phyloP scores from a whole-genome alignment of 495 filamentous ascomycete genomes.

The Neurospora terricola region DNA sequence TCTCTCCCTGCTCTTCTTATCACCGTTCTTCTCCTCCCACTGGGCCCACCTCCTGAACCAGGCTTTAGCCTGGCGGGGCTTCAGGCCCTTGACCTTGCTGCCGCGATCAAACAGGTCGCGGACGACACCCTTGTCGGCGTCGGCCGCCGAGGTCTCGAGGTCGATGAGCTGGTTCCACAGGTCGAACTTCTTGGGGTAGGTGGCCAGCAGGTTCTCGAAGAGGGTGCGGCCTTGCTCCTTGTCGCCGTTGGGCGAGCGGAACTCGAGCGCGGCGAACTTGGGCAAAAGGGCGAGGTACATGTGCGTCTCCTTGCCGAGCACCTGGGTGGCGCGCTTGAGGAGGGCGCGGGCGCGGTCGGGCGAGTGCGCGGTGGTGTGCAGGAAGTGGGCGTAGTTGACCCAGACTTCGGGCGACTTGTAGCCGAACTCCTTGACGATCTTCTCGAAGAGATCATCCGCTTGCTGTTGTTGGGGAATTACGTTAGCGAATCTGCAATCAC shows the following conservation, averaged over 20 bases:
- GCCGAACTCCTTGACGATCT: constrained; percentile 79
- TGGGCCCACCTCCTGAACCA: constrained; percentile 78
- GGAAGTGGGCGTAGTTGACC: constrained; percentile 91
- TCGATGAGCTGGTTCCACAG: constrained; percentile 88
- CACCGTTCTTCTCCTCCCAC: constrained; percentile 67
- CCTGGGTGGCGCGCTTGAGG: constrained; percentile 78
- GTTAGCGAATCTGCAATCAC: constrained; percentile 7
- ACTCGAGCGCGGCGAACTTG: constrained; percentile 87
- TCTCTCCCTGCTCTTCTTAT: constrained; percentile 58
- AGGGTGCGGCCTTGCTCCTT: constrained; percentile 88
- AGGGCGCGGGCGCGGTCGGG: constrained; percentile 67
- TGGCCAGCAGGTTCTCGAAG: constrained; percentile 76
- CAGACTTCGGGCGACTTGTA: constrained; percentile 67
- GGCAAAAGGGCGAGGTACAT: constrained; percentile 68
- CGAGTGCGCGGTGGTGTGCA: constrained; percentile 58
- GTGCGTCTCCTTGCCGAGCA: constrained; percentile 49
- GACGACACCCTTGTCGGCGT: constrained; percentile 48
- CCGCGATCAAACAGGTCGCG: constrained; percentile 77
- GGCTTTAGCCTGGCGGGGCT: constrained; percentile 62
- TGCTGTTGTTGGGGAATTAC: constrained; percentile 47
- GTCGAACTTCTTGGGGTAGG: constrained; percentile 80
- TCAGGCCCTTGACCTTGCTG: constrained; percentile 54
- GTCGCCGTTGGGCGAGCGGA: constrained; percentile 71
- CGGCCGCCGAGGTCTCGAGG: constrained; percentile 58
- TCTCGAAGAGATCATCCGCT: constrained; percentile 82